These are phyloP conservation scores for Spirogloea muscicola DNA, from an alignment of 139 green algal genomes.

Conservation along the genomic window DNA sequence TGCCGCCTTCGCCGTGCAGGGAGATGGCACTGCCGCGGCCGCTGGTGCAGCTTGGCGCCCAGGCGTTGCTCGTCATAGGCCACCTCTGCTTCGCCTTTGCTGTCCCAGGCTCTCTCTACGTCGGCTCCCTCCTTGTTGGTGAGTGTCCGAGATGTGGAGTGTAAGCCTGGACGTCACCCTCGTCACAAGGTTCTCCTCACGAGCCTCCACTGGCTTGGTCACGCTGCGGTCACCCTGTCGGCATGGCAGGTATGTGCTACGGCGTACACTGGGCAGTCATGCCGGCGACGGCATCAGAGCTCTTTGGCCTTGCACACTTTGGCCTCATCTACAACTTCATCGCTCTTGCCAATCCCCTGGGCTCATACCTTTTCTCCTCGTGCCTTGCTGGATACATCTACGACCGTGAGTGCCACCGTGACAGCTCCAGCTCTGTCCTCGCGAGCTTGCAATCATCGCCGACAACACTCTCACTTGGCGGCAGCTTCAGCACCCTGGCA, in stretches of 20 bases:
- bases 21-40: neutral
- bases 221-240: no score
- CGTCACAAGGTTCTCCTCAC: no score
- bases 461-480: neutral
- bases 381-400: conserved; percentile 22
- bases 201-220: no score
- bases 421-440: no score
- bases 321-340: conserved; percentile 24
- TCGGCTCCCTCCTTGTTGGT: conserved; percentile 55
- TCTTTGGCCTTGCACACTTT: conserved; percentile 65
- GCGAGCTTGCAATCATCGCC: neutral
- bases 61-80: conserved; percentile 19
- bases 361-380: conserved; percentile 26
- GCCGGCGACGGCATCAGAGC: conserved; percentile 58
- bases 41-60: neutral
- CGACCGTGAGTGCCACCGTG: conserved; percentile 14
- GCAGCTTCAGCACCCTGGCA: neutral
- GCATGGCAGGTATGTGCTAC: conserved; percentile 65
- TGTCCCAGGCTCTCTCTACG: conserved; percentile 46
- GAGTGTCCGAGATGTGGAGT: no score
- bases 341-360: conserved; percentile 13
- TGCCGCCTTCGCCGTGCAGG: neutral
- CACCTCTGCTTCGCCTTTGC: conserved; percentile 25
- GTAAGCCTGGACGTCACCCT: no score
- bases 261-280: conserved; percentile 70